Base-by-base conservation (phyloP, 208 protist species). In the Porcisia hertigi region DNA sequence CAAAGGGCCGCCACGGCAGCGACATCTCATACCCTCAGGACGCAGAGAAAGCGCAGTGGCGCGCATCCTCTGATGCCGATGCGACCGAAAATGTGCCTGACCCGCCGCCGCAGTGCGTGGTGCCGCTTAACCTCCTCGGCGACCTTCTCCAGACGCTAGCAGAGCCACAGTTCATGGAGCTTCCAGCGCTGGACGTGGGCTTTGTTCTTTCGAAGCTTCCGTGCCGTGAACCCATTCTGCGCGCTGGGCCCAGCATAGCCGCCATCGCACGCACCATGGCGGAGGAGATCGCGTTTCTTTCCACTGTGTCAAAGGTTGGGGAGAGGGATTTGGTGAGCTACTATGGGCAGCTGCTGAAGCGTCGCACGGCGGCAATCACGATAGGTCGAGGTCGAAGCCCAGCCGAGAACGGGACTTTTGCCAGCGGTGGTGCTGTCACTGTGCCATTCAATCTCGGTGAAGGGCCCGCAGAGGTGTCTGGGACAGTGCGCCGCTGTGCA, bases 71-170 rank as follows among this genome's bases (percentile, higher is more conserved):
- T 43, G 25, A 43, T 12, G n/a, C 18, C 0, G n/a, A 53, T 1
- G 18, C 52, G 18, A 12, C 39, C 1, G 43, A 57, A 1, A 16
- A 57, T 45, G 20, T 52, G 18, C 54, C 39, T 0, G 25, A 69
- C 6, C 85, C 82, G 1, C 73, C 83, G 23, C 49, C 66, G 0
- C 72, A 62, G 36, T 90, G 86, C 79, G 59, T 85, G 58, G 88
- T 94, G 36, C 90, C 90, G 5, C 63, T 89, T 14, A 87, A 93
- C 70, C 62, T 93, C n/a, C 85, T 92, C 47, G 58, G 82, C 52
- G 67, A 77, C 5, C 71, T 95, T 25, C 73, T 95, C 41, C 55
- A 73, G 45, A 82, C 86, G n/a, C 82, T 87, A 67, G 81, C 87
- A 18, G 87, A 93, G 58, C 84, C 86, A n/a, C 70, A 73, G 49